Conservation (phyloP, 78 protist species). For the Dictyostelium capitatum region DNA sequence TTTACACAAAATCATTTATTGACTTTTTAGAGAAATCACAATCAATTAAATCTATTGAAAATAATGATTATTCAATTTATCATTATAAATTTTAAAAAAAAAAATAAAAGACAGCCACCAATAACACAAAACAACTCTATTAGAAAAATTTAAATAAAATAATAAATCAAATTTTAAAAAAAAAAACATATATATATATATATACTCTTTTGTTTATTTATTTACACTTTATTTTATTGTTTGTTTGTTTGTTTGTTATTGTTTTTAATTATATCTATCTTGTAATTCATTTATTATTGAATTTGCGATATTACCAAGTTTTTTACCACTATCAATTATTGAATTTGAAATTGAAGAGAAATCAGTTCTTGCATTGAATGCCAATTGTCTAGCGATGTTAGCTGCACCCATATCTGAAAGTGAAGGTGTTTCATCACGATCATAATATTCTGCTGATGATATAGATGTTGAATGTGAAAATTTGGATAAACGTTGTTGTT, state of each 20-base stretch:
- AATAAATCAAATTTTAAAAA: neutral
- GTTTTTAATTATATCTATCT: slow-evolving; percentile 60
- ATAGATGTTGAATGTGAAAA: slow-evolving; percentile 68
- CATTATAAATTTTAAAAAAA: slow-evolving; percentile 19
- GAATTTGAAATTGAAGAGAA: slow-evolving; percentile 29
- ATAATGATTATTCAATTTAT: slow-evolving; percentile 33
- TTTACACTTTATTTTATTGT: neutral
- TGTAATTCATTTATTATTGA: slow-evolving; percentile 42
- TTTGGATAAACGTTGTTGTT: slow-evolving; percentile 42
- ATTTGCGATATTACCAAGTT: slow-evolving; percentile 47
- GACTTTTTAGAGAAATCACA: slow-evolving; percentile 17
- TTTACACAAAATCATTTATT: slow-evolving; percentile 25
- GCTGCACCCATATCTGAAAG: neutral
- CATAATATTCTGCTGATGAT: slow-evolving; percentile 82
- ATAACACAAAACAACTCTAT: neutral
- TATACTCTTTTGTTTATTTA: neutral
- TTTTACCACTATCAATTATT: slow-evolving; percentile 32
- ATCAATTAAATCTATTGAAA: neutral
- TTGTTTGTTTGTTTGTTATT: neutral
- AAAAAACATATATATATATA: neutral
- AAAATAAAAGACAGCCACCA: neutral
- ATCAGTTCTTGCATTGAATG: slow-evolving; percentile 54
- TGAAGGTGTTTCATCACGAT: slow-evolving; percentile 48
- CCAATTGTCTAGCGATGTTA: slow-evolving; percentile 28
- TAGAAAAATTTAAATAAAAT: neutral